Conservation (phyloP, 768 basidiomycete genomes). For the Xerocomellus amylosporus region DNA sequence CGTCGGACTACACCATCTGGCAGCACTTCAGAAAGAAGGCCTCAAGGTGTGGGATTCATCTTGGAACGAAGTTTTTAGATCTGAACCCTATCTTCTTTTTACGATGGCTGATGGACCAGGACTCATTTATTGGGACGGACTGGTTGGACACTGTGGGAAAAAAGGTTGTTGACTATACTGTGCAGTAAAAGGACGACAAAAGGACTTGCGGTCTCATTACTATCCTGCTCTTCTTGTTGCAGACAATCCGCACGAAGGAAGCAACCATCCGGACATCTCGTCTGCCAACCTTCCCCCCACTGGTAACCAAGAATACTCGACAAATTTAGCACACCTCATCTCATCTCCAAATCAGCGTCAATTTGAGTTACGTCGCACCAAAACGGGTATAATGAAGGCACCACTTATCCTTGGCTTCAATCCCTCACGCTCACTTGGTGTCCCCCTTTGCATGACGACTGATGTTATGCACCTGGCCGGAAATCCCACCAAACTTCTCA, state of each 20-base stretch:
- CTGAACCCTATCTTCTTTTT: neutral
- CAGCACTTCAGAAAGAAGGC: neutral
- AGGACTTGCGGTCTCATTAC: neutral
- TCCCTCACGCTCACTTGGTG: neutral
- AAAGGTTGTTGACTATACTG: neutral
- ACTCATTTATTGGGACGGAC: neutral
- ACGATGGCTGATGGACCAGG: neutral
- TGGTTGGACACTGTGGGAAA: neutral
- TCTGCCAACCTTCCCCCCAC: too few relatives aligned
- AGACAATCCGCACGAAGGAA: too few relatives aligned
- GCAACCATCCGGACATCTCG: too few relatives aligned
- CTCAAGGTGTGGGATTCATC: neutral
- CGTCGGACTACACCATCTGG: neutral
- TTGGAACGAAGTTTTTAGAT: neutral
- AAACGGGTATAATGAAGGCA: neutral
- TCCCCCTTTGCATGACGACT: neutral
- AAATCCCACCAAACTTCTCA: neutral
- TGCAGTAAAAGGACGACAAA: neutral
- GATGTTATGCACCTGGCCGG: neutral
- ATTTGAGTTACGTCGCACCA: neutral
- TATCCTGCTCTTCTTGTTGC: neutral
- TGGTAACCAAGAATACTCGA: neutral
- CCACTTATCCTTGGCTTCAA: neutral
- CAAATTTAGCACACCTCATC: neutral
- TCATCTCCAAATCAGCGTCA: neutral